phyloP scores from a whole-genome alignment of 441 rosid species.

The California macrophylla region DNA sequence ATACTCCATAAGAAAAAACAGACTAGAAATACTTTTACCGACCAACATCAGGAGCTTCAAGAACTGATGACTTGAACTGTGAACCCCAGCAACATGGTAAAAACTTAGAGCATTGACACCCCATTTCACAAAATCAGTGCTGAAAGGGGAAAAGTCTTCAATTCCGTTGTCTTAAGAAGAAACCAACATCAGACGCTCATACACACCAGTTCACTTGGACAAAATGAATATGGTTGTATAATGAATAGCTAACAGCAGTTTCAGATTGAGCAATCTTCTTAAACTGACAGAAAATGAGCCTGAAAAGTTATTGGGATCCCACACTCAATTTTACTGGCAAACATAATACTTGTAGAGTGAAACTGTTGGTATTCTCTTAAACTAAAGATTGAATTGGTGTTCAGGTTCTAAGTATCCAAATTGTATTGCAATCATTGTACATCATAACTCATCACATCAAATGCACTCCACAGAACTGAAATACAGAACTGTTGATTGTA shows the following conservation, averaged over 20 bases:
- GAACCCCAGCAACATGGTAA: slow-evolving; percentile 58
- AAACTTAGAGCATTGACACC: slow-evolving; percentile 57
- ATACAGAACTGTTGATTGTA: background rate
- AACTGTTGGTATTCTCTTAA: background rate
- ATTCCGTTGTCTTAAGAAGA: slow-evolving; percentile 3
- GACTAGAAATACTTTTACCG: slow-evolving; percentile 19
- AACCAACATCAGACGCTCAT: slow-evolving; percentile 3
- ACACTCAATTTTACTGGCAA: background rate
- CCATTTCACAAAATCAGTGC: slow-evolving; percentile 34
- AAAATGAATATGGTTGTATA: background rate
- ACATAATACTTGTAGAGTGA: background rate
- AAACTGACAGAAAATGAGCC: background rate
- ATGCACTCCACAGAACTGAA: background rate
- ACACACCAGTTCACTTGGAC: background rate
- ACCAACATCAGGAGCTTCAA: slow-evolving; percentile 53
- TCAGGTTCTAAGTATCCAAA: background rate
- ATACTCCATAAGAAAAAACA: background rate
- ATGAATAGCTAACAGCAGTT: background rate
- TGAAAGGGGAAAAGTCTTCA: background rate
- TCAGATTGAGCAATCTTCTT: background rate
- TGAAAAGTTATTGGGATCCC: background rate
- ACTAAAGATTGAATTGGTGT: background rate
- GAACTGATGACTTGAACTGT: slow-evolving; percentile 48
- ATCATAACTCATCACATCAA: background rate
- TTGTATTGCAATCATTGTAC: background rate